These are phyloP conservation scores for Inga oerstediana DNA, from an alignment of 306 rosid species.

Conservation along the genomic window DNA sequence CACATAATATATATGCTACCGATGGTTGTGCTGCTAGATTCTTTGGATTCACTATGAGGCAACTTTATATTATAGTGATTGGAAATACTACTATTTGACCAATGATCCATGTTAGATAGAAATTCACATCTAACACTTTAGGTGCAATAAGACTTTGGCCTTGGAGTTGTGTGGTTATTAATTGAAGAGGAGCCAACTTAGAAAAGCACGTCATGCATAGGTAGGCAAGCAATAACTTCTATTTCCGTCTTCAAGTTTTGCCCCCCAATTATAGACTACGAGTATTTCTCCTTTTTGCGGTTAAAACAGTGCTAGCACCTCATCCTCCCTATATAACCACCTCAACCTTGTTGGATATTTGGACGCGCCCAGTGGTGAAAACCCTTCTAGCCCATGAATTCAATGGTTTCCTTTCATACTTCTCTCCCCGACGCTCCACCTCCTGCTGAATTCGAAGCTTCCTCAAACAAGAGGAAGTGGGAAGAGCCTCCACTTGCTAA, in stretches of 20 bases:
- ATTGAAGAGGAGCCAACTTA: slow-evolving; percentile 45
- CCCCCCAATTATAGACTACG: background rate
- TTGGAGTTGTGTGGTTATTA: slow-evolving; percentile 12
- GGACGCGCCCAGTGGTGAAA: slow-evolving; percentile 3
- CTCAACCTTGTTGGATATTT: slow-evolving; percentile 42
- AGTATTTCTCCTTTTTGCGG: slow-evolving; percentile 29
- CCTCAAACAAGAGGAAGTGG: slow-evolving; percentile 67
- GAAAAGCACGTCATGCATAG: slow-evolving; percentile 58
- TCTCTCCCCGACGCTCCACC: slow-evolving; percentile 46
- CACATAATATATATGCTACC: background rate
- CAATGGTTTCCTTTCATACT: slow-evolving; percentile 69
- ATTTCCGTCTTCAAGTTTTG: slow-evolving; percentile 32
- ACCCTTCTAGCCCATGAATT: background rate
- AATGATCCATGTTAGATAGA: slow-evolving; percentile 31
- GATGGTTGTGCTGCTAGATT: slow-evolving; percentile 6
- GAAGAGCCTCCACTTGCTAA: slow-evolving; percentile 40
- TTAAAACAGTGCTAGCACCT: slow-evolving; percentile 19
- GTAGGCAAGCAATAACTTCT: slow-evolving; percentile 38
- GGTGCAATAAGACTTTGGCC: slow-evolving; percentile 8
- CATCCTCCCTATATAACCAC: slow-evolving; percentile 69
- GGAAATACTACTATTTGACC: slow-evolving; percentile 20
- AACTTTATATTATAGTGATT: slow-evolving; percentile 4
- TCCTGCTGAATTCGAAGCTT: slow-evolving; percentile 42
- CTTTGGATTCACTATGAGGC: background rate
- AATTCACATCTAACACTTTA: slow-evolving; percentile 41